Conservation (phyloP, 768 basidiomycete genomes). For the Paxillus rubicundulus region DNA sequence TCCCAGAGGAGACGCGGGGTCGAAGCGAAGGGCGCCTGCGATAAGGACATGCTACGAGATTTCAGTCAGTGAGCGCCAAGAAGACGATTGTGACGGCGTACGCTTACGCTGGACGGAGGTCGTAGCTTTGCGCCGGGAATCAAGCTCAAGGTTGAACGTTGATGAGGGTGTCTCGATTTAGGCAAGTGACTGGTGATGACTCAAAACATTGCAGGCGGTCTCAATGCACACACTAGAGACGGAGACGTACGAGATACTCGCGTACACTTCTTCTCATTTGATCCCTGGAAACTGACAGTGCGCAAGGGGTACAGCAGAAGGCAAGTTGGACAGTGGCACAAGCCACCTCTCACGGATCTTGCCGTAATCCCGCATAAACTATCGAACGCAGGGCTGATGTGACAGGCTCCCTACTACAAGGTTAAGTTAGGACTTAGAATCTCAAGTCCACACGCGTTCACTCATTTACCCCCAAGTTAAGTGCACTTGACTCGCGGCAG, state of each 20-base stretch:
- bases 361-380: not conserved
- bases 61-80: too few species aligned
- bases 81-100: conserved; percentile 6
- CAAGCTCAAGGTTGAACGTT: too few species aligned
- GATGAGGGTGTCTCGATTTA: not conserved
- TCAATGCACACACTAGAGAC: not conserved
- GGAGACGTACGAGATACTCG: conserved; percentile 2
- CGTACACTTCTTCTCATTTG: not conserved
- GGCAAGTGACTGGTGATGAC: not conserved
- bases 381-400: not conserved
- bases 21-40: conserved; percentile 22
- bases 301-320: not conserved
- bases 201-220: conserved; percentile 2
- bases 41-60: not conserved
- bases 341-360: not conserved
- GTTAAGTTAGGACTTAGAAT: not conserved
- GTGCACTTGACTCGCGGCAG: conserved; percentile 15
- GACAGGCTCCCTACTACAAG: not conserved
- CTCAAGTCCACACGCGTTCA: not conserved
- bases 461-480: not conserved
- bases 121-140: conserved; percentile 1
- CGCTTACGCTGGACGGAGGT: conserved; percentile 13
- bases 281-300: not conserved
- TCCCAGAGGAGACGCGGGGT: conserved; percentile 52
- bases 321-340: not conserved